Base-by-base conservation (phyloP, 225 moss, liverwort and hornwort species). In the Physcomitrellopsis africana region DNA sequence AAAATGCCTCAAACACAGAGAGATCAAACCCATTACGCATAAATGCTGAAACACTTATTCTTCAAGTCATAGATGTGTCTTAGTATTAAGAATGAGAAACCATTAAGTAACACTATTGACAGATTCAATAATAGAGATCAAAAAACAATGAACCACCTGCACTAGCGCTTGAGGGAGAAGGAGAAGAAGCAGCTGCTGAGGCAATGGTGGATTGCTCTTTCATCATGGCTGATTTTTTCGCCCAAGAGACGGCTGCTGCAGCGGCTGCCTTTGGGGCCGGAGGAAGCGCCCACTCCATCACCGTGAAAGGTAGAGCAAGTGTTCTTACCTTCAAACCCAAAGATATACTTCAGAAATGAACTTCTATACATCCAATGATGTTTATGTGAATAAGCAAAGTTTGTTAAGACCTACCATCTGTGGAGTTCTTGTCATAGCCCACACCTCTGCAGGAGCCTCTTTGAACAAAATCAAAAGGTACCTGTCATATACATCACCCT, bases 271-370 rank as follows among this genome's bases (percentile, higher is more conserved):
- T 90, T 9, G 93, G 93, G 52, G 92, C 92, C 53, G 95, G 90
- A 64, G 99, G 93, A 44, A 99, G 93, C 49, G 99, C 99, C 99
- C 99, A 99, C 67, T 99, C 99, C 95, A 99, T 93, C 61, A 99
- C 99, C 61, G 92, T 99, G 71, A 99, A 99, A 63, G 99, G 95
- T 73, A 99, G 81, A 57, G 95, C 95, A 77, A 99, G 84, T 72
- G 99, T 95, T 80, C 99, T 83, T 73, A 99, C 76, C 97, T 99
- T 82, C 85, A 94, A 53, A 80, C 64, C 73, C 84, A 69, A 77
- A 76, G 23, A 79, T 3, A 47, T 11, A 66, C 14, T 32, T 88
- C 60, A 85, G 77, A 44, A 60, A 61, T 71, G 44, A 60, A 49
- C 68, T 41, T 72, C 61, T 37, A 54, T 15, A 15, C 19, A 24